Base-by-base conservation (phyloP, 768 basidiomycete genomes). In the Mycena metata region DNA sequence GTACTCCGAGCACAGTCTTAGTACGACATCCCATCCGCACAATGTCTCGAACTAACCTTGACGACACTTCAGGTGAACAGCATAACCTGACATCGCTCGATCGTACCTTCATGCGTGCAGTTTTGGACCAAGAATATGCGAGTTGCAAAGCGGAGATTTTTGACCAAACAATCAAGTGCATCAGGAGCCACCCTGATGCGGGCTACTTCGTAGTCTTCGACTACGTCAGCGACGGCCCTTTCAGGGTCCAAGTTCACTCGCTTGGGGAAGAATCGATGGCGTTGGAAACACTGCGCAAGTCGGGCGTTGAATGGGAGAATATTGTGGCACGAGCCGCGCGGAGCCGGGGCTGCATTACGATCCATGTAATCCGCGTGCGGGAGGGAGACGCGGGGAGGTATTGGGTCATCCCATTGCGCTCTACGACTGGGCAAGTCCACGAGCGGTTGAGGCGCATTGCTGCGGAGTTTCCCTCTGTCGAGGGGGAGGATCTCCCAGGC, bases 101-200 rank as follows among this genome's bases (percentile, higher is more conserved):
- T 12, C 62, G 62, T 1, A 13, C 6, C 33, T 64, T 64, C 52
- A 64, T 64, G 52, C 62, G 52, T 12, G 52, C 62, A 11, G 30
- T 47, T 46, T 12, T 64, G 15, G 5, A 64, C 35, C 33, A 56
- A 21, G 62, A 55, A 4, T 64, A 19, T 11, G 12, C 1, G 12
- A 39, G 35, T 21, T 10, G 1, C 16, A 45, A 47, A 55, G 2
- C 4, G 42, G 4, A 64, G 2, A 64, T 64, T 30, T 55, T 36
- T 42, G 3, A 13, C 7, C 13, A 56, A 9, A 64, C 15, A 4
- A 16, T 54, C 35, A 13, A 47, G 19, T 64, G 54, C 45, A 45
- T 54, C 33, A 21, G 19, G 11, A 21, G 42, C 33, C 35, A 55
- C n/a, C 62, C 62, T 9, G 17, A 49, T n/a, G 52, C 62, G 2